A percentile compares a stretch with the other conserved stretches of the same genome.
These are phyloP conservation scores for Epichloe elymi DNA, from an alignment of 2,329 filamentous ascomycete genomes.

Conservation along the genomic window DNA sequence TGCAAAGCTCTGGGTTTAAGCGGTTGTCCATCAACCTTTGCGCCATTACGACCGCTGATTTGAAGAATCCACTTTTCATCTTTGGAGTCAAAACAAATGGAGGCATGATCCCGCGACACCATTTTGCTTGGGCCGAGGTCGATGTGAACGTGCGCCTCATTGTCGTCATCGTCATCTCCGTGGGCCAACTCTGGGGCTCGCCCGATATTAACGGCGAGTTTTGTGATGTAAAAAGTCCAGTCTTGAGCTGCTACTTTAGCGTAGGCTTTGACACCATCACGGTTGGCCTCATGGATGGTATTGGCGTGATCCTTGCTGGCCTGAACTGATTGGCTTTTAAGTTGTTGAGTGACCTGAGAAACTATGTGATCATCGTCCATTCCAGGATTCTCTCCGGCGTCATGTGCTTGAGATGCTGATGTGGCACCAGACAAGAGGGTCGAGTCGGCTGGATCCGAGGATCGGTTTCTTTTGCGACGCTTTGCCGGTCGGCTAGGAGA, in stretches of 20 bases:
- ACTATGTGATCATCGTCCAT: conserved; percentile 44
- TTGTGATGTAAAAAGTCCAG: conserved; percentile 73
- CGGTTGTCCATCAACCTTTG: conserved; percentile 64
- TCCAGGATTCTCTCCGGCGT: conserved; percentile 24
- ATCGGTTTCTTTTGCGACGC: conserved; percentile 44
- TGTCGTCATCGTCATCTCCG: conserved; percentile 26
- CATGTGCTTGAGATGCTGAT: conserved; percentile 20
- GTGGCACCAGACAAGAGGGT: conserved; percentile 8
- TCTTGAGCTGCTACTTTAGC: conserved; percentile 71
- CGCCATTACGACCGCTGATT: conserved; percentile 83
- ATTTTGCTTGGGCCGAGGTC: conserved; percentile 78
- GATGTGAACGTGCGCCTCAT: conserved; percentile 56
- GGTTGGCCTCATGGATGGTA: conserved; percentile 46
- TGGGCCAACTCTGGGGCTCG: conserved; percentile 43
- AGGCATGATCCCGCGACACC: conserved; percentile 64
- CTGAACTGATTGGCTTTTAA: conserved; percentile 37
- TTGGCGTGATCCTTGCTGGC: conserved; percentile 52
- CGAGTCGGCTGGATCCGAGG: conserved; percentile 7
- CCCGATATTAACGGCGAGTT: conserved; percentile 63
- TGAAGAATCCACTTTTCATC: conserved; percentile 67
- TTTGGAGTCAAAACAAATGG: conserved; percentile 58
- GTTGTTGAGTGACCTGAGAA: conserved; percentile 39
- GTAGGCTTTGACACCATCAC: conserved; percentile 57
- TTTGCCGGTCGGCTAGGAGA: conserved; percentile 50
- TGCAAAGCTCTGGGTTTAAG: conserved; percentile 55